A percentile compares a stretch with the other conserved stretches of the same genome.
Evolutionary conservation across 306 rosid species (phyloP).

Genomic region (Lagenaria siceraria): DNA sequence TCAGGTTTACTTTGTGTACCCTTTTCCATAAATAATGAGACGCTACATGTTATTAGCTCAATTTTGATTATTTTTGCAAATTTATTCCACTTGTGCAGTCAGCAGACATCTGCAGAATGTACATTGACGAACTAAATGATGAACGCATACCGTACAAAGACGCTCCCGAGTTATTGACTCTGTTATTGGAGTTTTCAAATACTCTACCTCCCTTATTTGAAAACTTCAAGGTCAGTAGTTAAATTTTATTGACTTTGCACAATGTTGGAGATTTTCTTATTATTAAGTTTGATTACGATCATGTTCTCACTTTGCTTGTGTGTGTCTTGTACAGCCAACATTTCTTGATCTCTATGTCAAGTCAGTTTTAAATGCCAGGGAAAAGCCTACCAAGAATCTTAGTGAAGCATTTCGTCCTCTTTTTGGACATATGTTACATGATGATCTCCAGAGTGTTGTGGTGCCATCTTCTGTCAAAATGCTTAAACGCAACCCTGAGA

Average conservation of each 20-base stretch:
- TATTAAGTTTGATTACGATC: neutral
- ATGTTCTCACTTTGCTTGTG: slow-evolving; percentile 1
- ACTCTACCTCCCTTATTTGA: slow-evolving; percentile 38
- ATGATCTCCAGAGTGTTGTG: slow-evolving; percentile 65
- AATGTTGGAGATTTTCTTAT: neutral
- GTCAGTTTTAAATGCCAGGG: slow-evolving; percentile 63
- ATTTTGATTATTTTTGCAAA: neutral
- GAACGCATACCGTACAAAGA: slow-evolving; percentile 60
- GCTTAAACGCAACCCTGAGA: slow-evolving; percentile 98
- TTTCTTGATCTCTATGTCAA: slow-evolving; percentile 81
- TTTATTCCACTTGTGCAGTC: slow-evolving; percentile 30
- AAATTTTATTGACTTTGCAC: neutral
- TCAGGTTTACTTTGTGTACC: slow-evolving; percentile 40
- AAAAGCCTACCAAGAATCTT: slow-evolving; percentile 64
- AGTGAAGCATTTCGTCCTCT: slow-evolving; percentile 76
- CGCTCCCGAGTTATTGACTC: slow-evolving; percentile 50
- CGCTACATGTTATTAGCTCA: neutral
- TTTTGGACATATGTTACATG: slow-evolving; percentile 54
- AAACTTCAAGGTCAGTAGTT: slow-evolving; percentile 47
- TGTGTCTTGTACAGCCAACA: slow-evolving; percentile 38
- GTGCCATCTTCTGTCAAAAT: slow-evolving; percentile 79
- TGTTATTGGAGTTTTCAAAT: slow-evolving; percentile 60
- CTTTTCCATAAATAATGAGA: neutral
- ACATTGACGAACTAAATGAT: slow-evolving; percentile 55
- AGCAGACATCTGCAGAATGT: slow-evolving; percentile 43